Evolutionary conservation across 2,329 filamentous ascomycete species (phyloP), one percentile per base, ranked within the genome.

Genomic region (Cladophialophora immunda): DNA sequence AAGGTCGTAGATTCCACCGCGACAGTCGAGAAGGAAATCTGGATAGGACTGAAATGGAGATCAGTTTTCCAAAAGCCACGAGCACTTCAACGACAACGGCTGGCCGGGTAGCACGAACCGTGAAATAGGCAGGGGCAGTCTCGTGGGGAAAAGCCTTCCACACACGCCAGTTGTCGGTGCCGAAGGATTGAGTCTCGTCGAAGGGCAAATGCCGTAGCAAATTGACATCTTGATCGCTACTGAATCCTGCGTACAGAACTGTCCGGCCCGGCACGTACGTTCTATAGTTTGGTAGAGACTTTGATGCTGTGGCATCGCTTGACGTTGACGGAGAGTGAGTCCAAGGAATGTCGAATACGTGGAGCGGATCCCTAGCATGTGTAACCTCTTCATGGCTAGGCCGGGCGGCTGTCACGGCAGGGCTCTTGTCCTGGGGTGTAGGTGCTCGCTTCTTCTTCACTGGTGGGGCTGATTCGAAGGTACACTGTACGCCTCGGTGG

Each of bases 71-170:
- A 25, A 25, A 50, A 50, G 30, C 45, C 45, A 17, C 45, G 45
- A 50, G 4, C 4, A 25, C 15, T n/a, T 50, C 45, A 17, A n/a
- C 4, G 15, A 13, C 45, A 50, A n/a, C 22, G 45, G 22, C 22
- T 32, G 30, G 4, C 15, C 4, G 45, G 45, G 22, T 50, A 25
- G 45, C 45, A 50, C 45, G 17, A 50, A 50, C 45, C 22, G 45
- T 50, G 45, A 50, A 50, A 50, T 50, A 50, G 17, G 45, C 45
- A 50, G 45, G 45, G 45, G 45, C 45, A 50, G 45, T 50, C 22
- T 50, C 45, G 15, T 50, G 17, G 17, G 45, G 45, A 13, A 50
- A 50, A 50, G 45, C 45, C 45, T 25, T 50, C 45, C 45, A 50
- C 17, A 50, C 45, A 5, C 45, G 45, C 45, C 45, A 50, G 22